Evolutionary conservation across 129 eudicot genomes (phyloP), one percentile per base, ranked within the genome.

Genomic region (Tanacetum coccineum): DNA sequence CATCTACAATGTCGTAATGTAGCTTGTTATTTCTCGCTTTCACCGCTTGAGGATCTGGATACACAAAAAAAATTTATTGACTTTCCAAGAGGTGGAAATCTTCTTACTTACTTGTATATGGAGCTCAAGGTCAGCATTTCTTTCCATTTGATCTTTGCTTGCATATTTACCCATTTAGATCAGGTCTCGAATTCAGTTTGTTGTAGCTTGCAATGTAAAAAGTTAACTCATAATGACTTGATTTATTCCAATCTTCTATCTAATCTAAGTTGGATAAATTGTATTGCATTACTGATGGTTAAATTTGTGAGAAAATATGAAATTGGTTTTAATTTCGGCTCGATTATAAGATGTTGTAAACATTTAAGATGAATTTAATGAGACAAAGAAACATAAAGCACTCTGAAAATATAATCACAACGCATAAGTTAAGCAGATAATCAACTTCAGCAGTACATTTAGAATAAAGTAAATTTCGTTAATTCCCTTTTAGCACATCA

Each of bases 11-110:
- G 70, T 93, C 58, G 64, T 71, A 82, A 79, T 56, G 51, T 80
- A 59, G 78, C 85, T 77, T 59, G 42, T 53, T 47, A 73, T 59
- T 83, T 80, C 74, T 76, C 88, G 48, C 56, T 28, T 58, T 76
- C 81, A 18, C 73, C 93, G 60, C 75, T 84, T 66, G 86, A 80
- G 64, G 82, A 76, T 55, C 65, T 86, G 46, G 70, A 57, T 49
- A 30, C 76, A 54, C 80, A 71, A 74, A 82, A 90, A 76, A 66
- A 74, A 68, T 86, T 88, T 60, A 36, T 64, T 28, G 75, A 77
- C 40, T 93, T 86, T 79, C 95, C 92, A 63, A 84, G 91, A 68
- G 88, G 99, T 71, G 99, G 95, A 55, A 52, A 82, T 81, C 81
- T 93, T 71, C 95, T 93, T 66, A 88, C 96, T 18, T 86, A 80